Evolutionary conservation across 2,329 filamentous ascomycete genomes (phyloP).

Genomic region (Lachnellula cervina): DNA sequence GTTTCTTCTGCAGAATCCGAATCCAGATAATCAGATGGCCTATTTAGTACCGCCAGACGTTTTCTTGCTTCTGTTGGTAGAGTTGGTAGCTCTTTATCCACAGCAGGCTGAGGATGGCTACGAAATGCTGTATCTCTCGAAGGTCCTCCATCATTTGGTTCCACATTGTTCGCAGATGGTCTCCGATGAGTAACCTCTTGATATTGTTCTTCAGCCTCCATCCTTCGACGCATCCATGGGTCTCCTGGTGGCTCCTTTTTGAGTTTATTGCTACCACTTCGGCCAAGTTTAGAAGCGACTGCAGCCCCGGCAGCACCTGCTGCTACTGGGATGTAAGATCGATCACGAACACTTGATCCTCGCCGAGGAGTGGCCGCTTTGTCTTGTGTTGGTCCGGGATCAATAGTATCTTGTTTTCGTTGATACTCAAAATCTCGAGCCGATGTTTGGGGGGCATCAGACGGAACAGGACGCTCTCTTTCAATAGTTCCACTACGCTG

Average conservation of each 20-base stretch:
- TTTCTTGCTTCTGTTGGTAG: constrained; percentile 10
- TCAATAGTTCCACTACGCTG: constrained; percentile 31
- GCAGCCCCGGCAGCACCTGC: constrained; percentile 11
- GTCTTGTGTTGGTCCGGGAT: constrained; percentile 4
- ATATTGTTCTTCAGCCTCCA: constrained; percentile 40
- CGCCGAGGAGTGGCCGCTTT: constrained; percentile 35
- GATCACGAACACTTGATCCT: constrained; percentile 57
- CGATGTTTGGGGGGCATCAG: constrained; percentile 8
- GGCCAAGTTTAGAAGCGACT: constrained; percentile 35
- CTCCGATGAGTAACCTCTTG: constrained; percentile 28
- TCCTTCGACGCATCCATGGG: constrained; percentile 39
- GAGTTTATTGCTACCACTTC: constrained; percentile 54
- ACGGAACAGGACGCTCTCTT: constrained; percentile 22
- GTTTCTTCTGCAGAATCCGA: constrained; percentile 14
- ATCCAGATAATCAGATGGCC: constrained; percentile 7
- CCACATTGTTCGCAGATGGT: constrained; percentile 13
- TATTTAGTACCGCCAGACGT: no score
- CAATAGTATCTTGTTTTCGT: constrained; percentile 9
- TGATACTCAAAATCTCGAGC: constrained; percentile 24
- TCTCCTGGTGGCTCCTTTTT: constrained; percentile 54
- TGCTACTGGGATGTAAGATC: constrained; percentile 38
- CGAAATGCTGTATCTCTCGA: constrained; percentile 16
- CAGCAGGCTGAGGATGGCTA: constrained; percentile 13
- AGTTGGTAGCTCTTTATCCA: constrained; percentile 21
- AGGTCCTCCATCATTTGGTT: constrained; percentile 11